A percentile compares a stretch with the other conserved stretches of the same genome.
Evolutionary conservation across 2,329 filamentous ascomycete genomes (phyloP).

Genomic region (Epicoccum nigrum): DNA sequence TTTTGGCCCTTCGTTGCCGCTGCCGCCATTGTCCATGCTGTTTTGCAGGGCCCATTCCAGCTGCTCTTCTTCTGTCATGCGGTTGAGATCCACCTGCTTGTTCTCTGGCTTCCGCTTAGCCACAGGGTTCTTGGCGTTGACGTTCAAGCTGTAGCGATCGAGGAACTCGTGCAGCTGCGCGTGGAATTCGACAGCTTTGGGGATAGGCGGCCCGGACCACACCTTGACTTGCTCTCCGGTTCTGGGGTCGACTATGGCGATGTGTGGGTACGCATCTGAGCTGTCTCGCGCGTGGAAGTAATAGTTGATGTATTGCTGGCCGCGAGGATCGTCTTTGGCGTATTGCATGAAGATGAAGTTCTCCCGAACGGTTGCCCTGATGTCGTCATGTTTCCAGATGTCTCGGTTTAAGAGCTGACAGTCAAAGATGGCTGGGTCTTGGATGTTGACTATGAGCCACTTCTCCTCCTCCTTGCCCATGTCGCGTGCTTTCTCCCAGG

Average conservation of each 20-base stretch:
- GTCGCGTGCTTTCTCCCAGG: slow-evolving; percentile 85
- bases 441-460: slow-evolving; percentile 95
- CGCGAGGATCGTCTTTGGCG: slow-evolving; percentile 80
- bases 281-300: slow-evolving; percentile 84
- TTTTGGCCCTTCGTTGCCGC: slow-evolving; percentile 54
- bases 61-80: slow-evolving; percentile 98
- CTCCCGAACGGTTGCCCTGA: slow-evolving; percentile 81
- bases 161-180: slow-evolving; percentile 94
- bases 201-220: slow-evolving; percentile 85
- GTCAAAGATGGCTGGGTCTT: slow-evolving; percentile 91
- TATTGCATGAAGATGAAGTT: slow-evolving; percentile 98
- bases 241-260: slow-evolving; percentile 91
- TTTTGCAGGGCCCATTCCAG: slow-evolving; percentile 90
- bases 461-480: slow-evolving; percentile 87
- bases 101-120: slow-evolving; percentile 75
- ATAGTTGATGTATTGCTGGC: slow-evolving; percentile 83
- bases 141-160: slow-evolving; percentile 91
- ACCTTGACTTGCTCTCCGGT: slow-evolving; percentile 97
- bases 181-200: slow-evolving; percentile 78
- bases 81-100: slow-evolving; percentile 75
- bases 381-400: slow-evolving; percentile 86
- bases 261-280: slow-evolving; percentile 91
- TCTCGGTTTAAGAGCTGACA: slow-evolving; percentile 94
- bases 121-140: slow-evolving; percentile 90
- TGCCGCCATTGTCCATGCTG: slow-evolving; percentile 68